Evolutionary conservation across 129 eudicot species (phyloP), one percentile per base, ranked within the genome.

Genomic region (Mikania micrantha): DNA sequence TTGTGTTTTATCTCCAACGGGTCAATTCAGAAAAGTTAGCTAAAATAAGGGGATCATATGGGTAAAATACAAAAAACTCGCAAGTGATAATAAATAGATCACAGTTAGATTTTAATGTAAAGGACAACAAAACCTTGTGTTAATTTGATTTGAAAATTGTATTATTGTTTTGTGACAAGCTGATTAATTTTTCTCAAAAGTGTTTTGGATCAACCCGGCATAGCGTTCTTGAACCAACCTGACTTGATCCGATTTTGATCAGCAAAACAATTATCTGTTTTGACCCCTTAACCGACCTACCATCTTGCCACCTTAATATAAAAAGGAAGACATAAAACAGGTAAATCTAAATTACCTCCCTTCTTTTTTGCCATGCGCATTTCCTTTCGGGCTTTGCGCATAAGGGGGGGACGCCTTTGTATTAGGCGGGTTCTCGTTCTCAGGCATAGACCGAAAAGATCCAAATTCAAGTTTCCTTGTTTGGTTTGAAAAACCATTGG

Each of bases 381-480:
- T 29, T 40, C 49, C 48, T 57, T 57, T 66, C 3, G 62, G 79
- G 48, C 69, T 56, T 44, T 32, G 69, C 68, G 21, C 42, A 34
- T 24, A 9, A 38, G 31, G 41, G 1, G 57, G 58, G 44, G 82
- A 64, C 28, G 22, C 63, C 48, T 66, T 62, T 22, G 24, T 36
- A 40, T 13, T 36, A 41, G 80, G 27, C 2, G 72, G 67, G 12
- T 65, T 70, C 64, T 79, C 82, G 1, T 69, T 70, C 64, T 82
- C 82, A 1, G 82, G 58, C 36, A 71, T 25, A 34, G 74, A 39
- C 56, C 85, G 82, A 21, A 85, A 40, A 70, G 92, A 83, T 29
- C 96, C 96, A 71, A 85, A 88, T 56, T 83, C 83, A 19, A 88
- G 79, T 50, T 66, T 83, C 40, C 79, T 66, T 2, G 73, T 40